Evolutionary conservation across 495 filamentous ascomycete genomes (phyloP), one percentile per base, ranked within the genome.

Genomic region (Talaromyces ruber): DNA sequence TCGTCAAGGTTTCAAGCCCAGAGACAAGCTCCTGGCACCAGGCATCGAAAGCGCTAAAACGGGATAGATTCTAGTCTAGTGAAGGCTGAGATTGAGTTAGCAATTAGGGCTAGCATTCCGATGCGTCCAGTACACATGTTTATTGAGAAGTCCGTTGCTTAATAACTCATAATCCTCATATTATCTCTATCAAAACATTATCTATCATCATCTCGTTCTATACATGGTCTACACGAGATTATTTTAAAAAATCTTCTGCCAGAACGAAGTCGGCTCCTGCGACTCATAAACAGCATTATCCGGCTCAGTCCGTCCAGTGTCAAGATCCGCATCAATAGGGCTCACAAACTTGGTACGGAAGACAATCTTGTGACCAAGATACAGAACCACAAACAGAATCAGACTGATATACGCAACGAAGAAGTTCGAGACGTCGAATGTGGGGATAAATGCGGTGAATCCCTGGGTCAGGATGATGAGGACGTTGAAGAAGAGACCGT

Each of bases 381-480:
- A 86, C 16, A 88, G 68, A 21, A 83, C 77, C 34, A 80, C 70
- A 30, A 85, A 88, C 24, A 88, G 64, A 50, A 88, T 86, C 45
- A 88, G 65, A 62, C 81, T 85, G 58, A 87, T 74, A 61, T 88
- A 88, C 7, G 80, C 76, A 12, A 82, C 81, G 60, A 88, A 87
- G 64, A 88, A 88, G 22, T 75, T 70, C 67, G 74, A 71, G 9
- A 80, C 77, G 60, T 71, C 69, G 83, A 88, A 91, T 5, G 57
- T 60, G 0, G 79, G 78, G 51, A 90, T 84, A 70, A 87, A 91
- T 3, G 79, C 73, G 4, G 82, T 87, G 70, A 91, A 91, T 5
- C 87, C 87, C 69, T 89, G 86, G 4, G 86, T 88, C 14, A 91
- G 43, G 55, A 84, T 81, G 64, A 90, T 85, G 50, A 90, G 68